Evolutionary conservation across 768 basidiomycete species (phyloP), one percentile per base, ranked within the genome.

Genomic region (Boletus subcaerulescens): DNA sequence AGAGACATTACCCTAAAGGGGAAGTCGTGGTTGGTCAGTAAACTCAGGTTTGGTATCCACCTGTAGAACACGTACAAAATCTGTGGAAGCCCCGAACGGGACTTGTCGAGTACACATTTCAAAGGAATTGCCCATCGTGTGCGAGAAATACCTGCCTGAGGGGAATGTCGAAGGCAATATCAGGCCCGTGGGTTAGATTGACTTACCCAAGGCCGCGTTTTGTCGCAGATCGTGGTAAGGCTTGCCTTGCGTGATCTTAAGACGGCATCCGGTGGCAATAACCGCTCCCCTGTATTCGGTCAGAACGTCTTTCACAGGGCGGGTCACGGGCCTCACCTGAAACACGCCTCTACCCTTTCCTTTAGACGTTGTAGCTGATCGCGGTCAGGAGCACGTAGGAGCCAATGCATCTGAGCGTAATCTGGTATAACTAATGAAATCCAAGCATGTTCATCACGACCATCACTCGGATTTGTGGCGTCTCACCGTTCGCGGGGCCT

Each of bases 371-470:
- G 68, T 6, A 91, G 68, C 53, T 89, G 85, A 39, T 66, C 73
- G 58, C 76, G 77, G 12, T 80, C 84, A 14, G 87, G 83, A 26
- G 91, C 86, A 18, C 92, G 81, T 17, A 85, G 80, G 26, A 82
- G 67, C 82, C 89, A 94, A 3, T 71, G 73, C 82, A 93, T 83
- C 60, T 79, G 82, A 31, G 90, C 78, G 60, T 91, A 87, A 66
- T 92, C 91, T 1, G 93, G 92, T 52, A 91, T 91, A 36, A 93
- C 91, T 92, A 55, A 53, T 35, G 36, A 54, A 42, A 46, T 48
- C 31, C 45, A 42, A 44, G 31, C 36, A 33, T 5, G 38, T 55
- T 39, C 54, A 43, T 22, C 48, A 53, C 17, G 15, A 42, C 18
- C 32, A 20, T 38, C 31, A 13, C 14, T 41, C 45, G 43, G 50